Evolutionary conservation across 352 stramenopile species (phyloP).

Genomic region (Halophytophthora polymorphica): DNA sequence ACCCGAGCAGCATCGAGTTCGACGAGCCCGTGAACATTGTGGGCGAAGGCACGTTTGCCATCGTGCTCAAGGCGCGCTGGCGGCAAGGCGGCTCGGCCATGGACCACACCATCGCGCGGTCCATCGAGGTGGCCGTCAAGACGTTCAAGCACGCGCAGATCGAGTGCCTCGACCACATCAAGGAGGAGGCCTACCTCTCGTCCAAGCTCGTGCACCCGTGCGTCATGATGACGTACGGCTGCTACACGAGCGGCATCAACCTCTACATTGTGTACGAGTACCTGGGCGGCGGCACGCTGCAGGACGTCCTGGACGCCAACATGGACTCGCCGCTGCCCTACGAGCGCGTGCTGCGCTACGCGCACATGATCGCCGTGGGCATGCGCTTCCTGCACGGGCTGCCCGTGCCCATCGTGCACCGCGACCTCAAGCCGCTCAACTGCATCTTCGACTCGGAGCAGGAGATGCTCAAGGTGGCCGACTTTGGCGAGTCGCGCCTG

Average conservation of each 20-base stretch:
- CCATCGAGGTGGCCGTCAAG: conserved; percentile 75
- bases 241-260: conserved; percentile 75
- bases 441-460: conserved; percentile 78
- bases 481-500: conserved; percentile 75
- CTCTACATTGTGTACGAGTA: conserved; percentile 85
- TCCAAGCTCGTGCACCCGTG: conserved; percentile 76
- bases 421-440: conserved; percentile 78
- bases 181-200: conserved; percentile 78
- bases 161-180: conserved; percentile 73
- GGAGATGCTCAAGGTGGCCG: conserved; percentile 76
- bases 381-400: conserved; percentile 80
- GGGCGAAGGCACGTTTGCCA: conserved; percentile 77
- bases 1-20: conserved; percentile 74
- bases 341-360: conserved; percentile 63
- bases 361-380: conserved; percentile 76
- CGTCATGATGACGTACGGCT: conserved; percentile 84
- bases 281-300: conserved; percentile 73
- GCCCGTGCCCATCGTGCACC: conserved; percentile 73
- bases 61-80: conserved; percentile 75
- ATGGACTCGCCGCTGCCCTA: conserved; percentile 46
- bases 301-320: conserved; percentile 63
- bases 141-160: conserved; percentile 80
- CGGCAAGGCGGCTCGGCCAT: conserved; percentile 38
- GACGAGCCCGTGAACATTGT: conserved; percentile 74
- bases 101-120: conserved; percentile 39